Percentiles rank a stretch among this genome's conserved stretches.
phyloP scores from a whole-genome alignment of 2,329 filamentous ascomycete species.

The Moelleriella libera region DNA sequence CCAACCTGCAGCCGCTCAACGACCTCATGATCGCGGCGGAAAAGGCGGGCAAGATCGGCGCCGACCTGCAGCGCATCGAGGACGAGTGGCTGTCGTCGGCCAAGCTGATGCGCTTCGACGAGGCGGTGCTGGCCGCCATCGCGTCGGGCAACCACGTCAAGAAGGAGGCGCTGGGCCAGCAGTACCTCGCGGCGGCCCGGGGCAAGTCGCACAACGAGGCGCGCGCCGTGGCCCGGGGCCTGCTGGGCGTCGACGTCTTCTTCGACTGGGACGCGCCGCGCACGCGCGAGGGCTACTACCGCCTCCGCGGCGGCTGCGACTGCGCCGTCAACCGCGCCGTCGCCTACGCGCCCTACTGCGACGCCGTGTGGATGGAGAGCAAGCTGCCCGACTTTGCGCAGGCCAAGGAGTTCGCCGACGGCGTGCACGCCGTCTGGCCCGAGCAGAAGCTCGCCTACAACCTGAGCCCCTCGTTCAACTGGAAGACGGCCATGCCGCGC shows the following conservation, averaged over 20 bases:
- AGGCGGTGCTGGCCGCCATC: constrained; percentile 77
- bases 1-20: constrained; percentile 66
- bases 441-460: constrained; percentile 99
- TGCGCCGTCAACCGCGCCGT: constrained; percentile 83
- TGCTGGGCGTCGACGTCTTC: constrained; percentile 69
- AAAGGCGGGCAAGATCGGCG: constrained; percentile 63
- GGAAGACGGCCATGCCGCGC: constrained; percentile 91
- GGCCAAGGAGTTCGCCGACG: constrained; percentile 83
- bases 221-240: constrained; percentile 59
- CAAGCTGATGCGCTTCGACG: constrained; percentile 74
- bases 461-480: constrained; percentile 98
- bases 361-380: constrained; percentile 99
- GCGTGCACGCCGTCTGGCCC: constrained; percentile 87
- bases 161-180: constrained; percentile 51
- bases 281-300: constrained; percentile 90
- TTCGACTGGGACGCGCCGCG: constrained; percentile 94
- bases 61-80: constrained; percentile 78
- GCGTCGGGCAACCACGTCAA: constrained; percentile 49
- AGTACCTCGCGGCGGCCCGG: constrained; percentile 55
- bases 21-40: constrained; percentile 87
- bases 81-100: constrained; percentile 75
- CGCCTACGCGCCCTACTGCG: constrained; percentile 84
- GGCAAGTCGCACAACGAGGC: constrained; percentile 81
- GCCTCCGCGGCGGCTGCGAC: constrained; percentile 80
- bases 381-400: constrained; percentile 87